Evolutionary conservation across 768 basidiomycete species (phyloP).

Genomic region (Lactifluus echinatus): DNA sequence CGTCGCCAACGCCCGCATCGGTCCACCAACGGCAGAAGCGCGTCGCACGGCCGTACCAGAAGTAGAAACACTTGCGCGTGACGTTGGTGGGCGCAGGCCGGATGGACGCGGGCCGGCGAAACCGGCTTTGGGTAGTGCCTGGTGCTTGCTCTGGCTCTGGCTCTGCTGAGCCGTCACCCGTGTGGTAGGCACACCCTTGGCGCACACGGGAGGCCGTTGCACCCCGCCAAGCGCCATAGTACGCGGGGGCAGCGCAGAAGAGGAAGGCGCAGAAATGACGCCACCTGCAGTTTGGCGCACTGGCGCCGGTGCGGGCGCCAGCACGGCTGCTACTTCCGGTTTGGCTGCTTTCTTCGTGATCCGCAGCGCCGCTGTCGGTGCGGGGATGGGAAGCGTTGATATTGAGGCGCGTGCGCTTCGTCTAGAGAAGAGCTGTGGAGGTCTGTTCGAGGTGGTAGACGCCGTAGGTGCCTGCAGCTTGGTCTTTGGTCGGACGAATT

Average conservation of each 20-base stretch:
- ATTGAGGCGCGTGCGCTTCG: slow-evolving; percentile 5
- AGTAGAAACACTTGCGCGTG: not conserved
- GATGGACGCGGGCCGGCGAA: not conserved
- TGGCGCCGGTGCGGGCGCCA: not conserved
- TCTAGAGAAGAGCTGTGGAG: not conserved
- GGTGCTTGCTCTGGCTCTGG: too few relatives aligned
- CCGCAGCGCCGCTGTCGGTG: not conserved
- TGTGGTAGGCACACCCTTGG: not conserved
- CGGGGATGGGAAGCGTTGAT: slow-evolving; percentile 1
- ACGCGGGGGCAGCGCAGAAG: not conserved
- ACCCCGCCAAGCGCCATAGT: slow-evolving; percentile 1
- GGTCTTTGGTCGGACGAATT: not conserved
- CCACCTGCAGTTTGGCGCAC: not conserved
- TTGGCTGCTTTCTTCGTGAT: not conserved
- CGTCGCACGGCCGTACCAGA: not conserved
- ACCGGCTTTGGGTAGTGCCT: too few relatives aligned
- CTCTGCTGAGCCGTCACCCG: too few relatives aligned
- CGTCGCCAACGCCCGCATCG: not conserved
- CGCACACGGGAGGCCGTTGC: not conserved
- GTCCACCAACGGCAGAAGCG: not conserved
- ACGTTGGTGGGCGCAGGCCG: slow-evolving; percentile 3
- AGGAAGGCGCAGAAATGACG: not conserved
- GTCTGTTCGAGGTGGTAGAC: not conserved
- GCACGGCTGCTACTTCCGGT: not conserved
- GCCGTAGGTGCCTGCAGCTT: not conserved